These are phyloP conservation scores for Fraxinus greggii DNA, from an alignment of 305 asterid species.

Conservation along the genomic window DNA sequence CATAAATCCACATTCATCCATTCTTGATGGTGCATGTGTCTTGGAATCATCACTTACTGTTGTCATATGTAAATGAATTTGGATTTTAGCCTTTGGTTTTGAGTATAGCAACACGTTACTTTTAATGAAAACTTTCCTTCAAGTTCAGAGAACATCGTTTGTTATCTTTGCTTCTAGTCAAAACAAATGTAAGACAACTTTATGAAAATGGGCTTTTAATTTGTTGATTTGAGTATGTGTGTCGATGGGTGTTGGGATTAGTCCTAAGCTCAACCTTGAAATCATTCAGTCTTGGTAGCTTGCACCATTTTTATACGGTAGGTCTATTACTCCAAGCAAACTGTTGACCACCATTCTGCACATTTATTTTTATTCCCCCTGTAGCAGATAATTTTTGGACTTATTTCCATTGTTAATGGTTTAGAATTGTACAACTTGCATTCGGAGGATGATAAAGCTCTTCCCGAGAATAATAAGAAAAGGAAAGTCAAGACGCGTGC, in stretches of 20 bases:
- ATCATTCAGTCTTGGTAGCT: not conserved
- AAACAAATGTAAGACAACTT: not conserved
- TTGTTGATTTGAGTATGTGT: not conserved
- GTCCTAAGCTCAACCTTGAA: constrained; percentile 8
- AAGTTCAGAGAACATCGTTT: not conserved
- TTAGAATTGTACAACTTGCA: constrained; percentile 49
- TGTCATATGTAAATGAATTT: not conserved
- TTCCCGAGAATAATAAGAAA: constrained; percentile 58
- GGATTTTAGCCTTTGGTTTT: not conserved
- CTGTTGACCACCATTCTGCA: not conserved
- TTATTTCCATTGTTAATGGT: constrained; percentile 8
- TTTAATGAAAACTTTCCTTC: not conserved
- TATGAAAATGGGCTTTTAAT: not conserved
- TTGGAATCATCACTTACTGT: not conserved
- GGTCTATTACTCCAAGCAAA: not conserved
- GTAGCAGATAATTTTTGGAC: constrained; percentile 5
- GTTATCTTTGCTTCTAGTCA: not conserved
- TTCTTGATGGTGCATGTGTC: not conserved
- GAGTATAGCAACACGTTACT: not conserved
- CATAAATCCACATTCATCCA: not conserved
- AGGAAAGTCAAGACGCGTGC: constrained; percentile 68
- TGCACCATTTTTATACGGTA: not conserved
- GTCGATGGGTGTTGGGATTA: not conserved
- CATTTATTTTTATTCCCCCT: constrained; percentile 7
- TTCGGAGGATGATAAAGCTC: constrained; percentile 63